Conservation (phyloP, 192 early-diverging fungal species). For the Geosiphon pyriformis region DNA sequence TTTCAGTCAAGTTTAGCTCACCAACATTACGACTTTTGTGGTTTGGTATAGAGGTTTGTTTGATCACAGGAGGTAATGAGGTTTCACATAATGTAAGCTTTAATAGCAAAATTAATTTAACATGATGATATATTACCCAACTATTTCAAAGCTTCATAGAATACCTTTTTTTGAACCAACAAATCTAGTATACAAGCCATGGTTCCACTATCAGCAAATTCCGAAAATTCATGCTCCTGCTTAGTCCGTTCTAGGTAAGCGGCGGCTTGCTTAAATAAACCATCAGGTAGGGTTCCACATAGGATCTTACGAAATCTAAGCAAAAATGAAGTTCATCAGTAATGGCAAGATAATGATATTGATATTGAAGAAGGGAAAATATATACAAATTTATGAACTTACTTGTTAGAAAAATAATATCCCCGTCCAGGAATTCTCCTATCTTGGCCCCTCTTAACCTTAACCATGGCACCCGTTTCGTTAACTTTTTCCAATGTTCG, state of each 20-base stretch:
- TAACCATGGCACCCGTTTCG: slow-evolving; percentile 25
- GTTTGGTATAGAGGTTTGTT: slow-evolving; percentile 5
- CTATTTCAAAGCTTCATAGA: too few species aligned
- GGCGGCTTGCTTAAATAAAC: slow-evolving; percentile 25
- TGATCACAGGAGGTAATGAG: not conserved
- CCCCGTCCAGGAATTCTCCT: slow-evolving; percentile 26
- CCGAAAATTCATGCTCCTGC: slow-evolving; percentile 3
- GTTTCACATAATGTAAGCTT: not conserved
- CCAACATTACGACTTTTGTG: slow-evolving; percentile 25
- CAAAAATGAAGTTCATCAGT: not conserved
- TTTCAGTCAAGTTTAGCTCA: not conserved
- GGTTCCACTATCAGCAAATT: slow-evolving; percentile 22
- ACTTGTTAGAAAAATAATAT: slow-evolving; percentile 28
- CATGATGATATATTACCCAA: not conserved
- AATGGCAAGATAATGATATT: not conserved
- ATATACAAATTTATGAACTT: not conserved
- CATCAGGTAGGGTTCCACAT: slow-evolving; percentile 20
- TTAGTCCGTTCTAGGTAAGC: slow-evolving; percentile 8
- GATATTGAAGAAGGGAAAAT: not conserved
- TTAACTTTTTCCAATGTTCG: slow-evolving; percentile 9
- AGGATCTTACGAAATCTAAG: slow-evolving; percentile 22
- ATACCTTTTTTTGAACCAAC: slow-evolving; percentile 22
- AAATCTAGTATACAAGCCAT: slow-evolving; percentile 30
- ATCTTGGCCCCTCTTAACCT: slow-evolving; percentile 20
- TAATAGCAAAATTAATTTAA: not conserved